Evolutionary conservation across 2,329 filamentous ascomycete genomes (phyloP), one percentile per base, ranked within the genome.

Genomic region (Talaromyces sp.): DNA sequence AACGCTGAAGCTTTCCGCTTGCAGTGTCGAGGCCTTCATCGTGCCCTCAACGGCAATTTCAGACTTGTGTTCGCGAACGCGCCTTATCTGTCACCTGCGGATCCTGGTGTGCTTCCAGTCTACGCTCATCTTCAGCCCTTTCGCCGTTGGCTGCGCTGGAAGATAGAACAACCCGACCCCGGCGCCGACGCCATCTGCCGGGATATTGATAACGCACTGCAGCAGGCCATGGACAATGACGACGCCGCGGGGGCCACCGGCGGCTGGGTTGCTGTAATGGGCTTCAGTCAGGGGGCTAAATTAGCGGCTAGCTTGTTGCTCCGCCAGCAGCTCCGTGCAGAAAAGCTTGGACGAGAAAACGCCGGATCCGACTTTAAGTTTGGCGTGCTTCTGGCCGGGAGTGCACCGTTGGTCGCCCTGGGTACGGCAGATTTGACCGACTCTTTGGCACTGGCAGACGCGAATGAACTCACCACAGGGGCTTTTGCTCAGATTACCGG

Each of bases 31-130:
- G 79, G 79, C 5, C 75, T 87, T 7, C 78, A 81, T 62, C 72
- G 74, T 56, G 72, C 78, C 62, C 83, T 92, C 0, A 73, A 77
- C 52, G 75, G 82, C 7, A 76, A 83, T 54, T 92, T 92, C 75
- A 87, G 90, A 47, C 83, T 93, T 68, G 87, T 90, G 72, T 94
- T 90, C 78, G 87, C 85, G 68, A 86, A 93, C 70, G 90, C 82
- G 0, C 90, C 90, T 1, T 90, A 88, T 74, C 80, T 83, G 64
- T 88, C 86, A 68, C 74, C 81, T 2, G 79, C 89, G 0, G 87
- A 89, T 47, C 82, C 86, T 0, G 88, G 85, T 68, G 85, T 93
- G 14, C 75, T 86, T 22, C 76, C 82, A 14, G 87, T 91, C 4
- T 93, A 91, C 74, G 84, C 83, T 52, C 82, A 87, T 66, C 84